A percentile compares a stretch with the other conserved stretches of the same genome.
phyloP scores from a whole-genome alignment of 768 basidiomycete species.

The Amanita brunnescens region DNA sequence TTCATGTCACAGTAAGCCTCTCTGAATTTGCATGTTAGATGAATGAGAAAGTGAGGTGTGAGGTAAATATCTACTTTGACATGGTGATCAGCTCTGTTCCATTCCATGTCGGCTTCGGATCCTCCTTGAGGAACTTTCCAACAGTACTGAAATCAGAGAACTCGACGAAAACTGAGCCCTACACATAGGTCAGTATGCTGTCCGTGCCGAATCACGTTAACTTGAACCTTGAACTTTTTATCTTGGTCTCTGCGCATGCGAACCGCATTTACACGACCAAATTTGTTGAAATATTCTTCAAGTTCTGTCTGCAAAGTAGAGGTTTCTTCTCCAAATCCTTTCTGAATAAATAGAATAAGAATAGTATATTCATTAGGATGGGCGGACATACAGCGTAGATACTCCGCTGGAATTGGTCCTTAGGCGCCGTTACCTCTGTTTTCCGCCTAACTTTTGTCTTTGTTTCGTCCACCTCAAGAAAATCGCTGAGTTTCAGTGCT shows the following conservation, averaged over 20 bases:
- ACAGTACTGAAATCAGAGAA: slow-evolving; percentile 65
- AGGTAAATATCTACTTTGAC: slow-evolving; percentile 59
- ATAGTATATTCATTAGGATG: neutral
- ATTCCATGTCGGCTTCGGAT: slow-evolving; percentile 76
- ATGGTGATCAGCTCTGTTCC: slow-evolving; percentile 72
- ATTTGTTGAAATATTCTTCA: slow-evolving; percentile 73
- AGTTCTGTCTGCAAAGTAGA: slow-evolving; percentile 59
- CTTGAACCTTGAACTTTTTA: slow-evolving; percentile 78
- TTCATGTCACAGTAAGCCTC: slow-evolving; percentile 92
- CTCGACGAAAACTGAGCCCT: slow-evolving; percentile 93
- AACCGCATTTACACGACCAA: slow-evolving; percentile 72
- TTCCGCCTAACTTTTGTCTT: slow-evolving; percentile 66
- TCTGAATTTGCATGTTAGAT: slow-evolving; percentile 25
- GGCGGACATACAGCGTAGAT: slow-evolving; percentile 68
- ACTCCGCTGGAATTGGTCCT: slow-evolving; percentile 73
- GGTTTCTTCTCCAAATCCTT: slow-evolving; percentile 74
- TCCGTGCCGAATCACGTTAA: neutral
- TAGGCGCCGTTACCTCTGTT: slow-evolving; percentile 70
- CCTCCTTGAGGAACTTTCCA: slow-evolving; percentile 68
- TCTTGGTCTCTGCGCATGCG: slow-evolving; percentile 81
- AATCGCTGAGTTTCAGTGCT: slow-evolving; percentile 45
- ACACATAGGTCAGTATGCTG: neutral
- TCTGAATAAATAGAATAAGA: slow-evolving; percentile 37
- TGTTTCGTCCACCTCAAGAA: slow-evolving; percentile 68
- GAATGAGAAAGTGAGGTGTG: neutral